phyloP scores from a whole-genome alignment of 805 yeast species.

The Starmerella potacharoeniae region DNA sequence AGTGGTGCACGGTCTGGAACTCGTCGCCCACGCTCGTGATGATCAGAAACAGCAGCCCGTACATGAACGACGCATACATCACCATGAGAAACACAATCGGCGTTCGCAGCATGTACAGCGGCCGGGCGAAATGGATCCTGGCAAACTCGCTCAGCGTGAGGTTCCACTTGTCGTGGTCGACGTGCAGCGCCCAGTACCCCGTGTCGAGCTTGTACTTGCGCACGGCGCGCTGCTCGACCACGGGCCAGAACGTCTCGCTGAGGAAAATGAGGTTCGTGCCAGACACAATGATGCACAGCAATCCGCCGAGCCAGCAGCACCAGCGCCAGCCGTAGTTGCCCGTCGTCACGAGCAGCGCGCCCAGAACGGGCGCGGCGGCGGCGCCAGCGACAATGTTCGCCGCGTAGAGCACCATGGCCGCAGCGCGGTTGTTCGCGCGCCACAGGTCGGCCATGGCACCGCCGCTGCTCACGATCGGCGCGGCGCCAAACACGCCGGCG shows the following conservation, averaged over 20 bases:
- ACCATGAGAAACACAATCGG: slow-evolving; percentile 35
- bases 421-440: slow-evolving; percentile 26
- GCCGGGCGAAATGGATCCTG: slow-evolving; percentile 61
- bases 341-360: slow-evolving; percentile 28
- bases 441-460: slow-evolving; percentile 23
- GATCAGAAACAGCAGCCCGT: slow-evolving; percentile 35
- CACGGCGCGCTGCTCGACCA: slow-evolving; percentile 56
- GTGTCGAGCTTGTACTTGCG: slow-evolving; percentile 56
- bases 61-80: slow-evolving; percentile 34
- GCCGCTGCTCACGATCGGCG: slow-evolving; percentile 32
- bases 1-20: slow-evolving; percentile 25
- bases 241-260: slow-evolving; percentile 32
- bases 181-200: slow-evolving; percentile 71
- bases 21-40: slow-evolving; percentile 33
- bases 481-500: slow-evolving; percentile 72
- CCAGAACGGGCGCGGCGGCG: slow-evolving; percentile 24
- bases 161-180: slow-evolving; percentile 82
- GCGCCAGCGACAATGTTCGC: slow-evolving; percentile 16
- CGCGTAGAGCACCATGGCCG: slow-evolving; percentile 16
- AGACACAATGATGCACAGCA: slow-evolving; percentile 30
- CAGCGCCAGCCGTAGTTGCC: slow-evolving; percentile 48
- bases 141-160: slow-evolving; percentile 55
- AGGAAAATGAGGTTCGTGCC: slow-evolving; percentile 30
- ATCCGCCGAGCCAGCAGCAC: slow-evolving; percentile 42
- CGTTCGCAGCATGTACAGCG: slow-evolving; percentile 56